phyloP scores from a whole-genome alignment of 805 yeast species.

The Cyberlindnera xylosilytica region DNA sequence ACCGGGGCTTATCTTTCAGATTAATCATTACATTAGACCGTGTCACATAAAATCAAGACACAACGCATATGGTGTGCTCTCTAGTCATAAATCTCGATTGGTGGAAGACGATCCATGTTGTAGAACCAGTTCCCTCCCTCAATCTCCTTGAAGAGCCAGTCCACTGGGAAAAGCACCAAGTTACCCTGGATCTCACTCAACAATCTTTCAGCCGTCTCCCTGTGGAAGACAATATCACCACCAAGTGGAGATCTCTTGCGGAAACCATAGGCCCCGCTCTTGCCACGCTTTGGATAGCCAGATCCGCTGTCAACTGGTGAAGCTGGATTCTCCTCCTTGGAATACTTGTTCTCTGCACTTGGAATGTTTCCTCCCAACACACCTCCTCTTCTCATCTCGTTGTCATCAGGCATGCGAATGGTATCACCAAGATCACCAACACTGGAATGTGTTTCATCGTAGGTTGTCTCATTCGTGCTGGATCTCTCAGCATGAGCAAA shows the following conservation, averaged over 20 bases:
- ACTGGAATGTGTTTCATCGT: too few species aligned
- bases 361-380: constrained; percentile 11
- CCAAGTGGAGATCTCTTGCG: constrained; percentile 28
- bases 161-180: constrained; percentile 85
- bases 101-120: constrained; percentile 90
- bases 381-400: constrained; percentile 10
- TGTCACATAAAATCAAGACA: too few species aligned
- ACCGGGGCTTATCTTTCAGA: too few species aligned
- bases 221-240: constrained; percentile 57
- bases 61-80: too few species aligned
- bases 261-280: constrained; percentile 36
- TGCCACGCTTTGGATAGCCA: constrained; percentile 28
- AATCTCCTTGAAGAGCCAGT: constrained; percentile 84
- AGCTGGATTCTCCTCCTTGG: not conserved
- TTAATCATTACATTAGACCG: not conserved
- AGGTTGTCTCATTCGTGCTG: constrained; percentile 4
- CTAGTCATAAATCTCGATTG: constrained; percentile 86
- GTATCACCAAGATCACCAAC: constrained; percentile 2
- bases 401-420: constrained; percentile 13
- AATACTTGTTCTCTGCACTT: not conserved
- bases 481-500: not conserved
- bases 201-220: constrained; percentile 72
- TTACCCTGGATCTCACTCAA: constrained; percentile 78
- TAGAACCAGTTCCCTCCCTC: constrained; percentile 95
- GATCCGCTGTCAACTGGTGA: constrained; percentile 2